These are phyloP conservation scores for Ascochyta lentis DNA, from an alignment of 2,329 filamentous ascomycete species.

Conservation along the genomic window DNA sequence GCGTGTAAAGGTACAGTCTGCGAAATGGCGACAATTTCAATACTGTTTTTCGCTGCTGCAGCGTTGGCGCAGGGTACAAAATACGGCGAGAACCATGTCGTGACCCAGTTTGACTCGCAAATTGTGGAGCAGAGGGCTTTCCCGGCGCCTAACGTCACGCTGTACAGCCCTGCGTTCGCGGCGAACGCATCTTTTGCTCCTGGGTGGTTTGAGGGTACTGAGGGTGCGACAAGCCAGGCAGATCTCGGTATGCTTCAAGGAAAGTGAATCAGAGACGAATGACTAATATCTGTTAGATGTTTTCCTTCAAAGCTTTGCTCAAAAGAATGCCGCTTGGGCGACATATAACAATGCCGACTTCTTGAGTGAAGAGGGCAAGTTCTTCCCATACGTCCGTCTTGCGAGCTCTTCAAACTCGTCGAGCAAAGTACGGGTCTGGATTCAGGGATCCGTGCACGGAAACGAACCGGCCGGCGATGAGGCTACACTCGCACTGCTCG, in stretches of 20 bases:
- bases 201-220: conserved; percentile 39
- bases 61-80: conserved; percentile 29
- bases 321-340: conserved; percentile 43
- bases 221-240: conserved; percentile 41
- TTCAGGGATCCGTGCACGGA: conserved; percentile 48
- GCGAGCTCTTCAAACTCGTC: conserved; percentile 24
- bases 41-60: conserved; percentile 21
- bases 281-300: conserved; percentile 23
- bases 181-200: conserved; percentile 35
- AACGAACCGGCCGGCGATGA: conserved; percentile 50
- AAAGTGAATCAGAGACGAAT: too few relatives aligned
- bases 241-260: conserved; percentile 22
- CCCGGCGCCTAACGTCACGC: conserved; percentile 38
- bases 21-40: conserved; percentile 14
- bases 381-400: conserved; percentile 43
- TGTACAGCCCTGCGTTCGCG: conserved; percentile 43
- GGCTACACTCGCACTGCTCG: conserved; percentile 44
- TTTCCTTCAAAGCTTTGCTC: conserved; percentile 38
- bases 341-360: conserved; percentile 36
- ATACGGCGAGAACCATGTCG: conserved; percentile 44
- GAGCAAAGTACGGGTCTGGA: conserved; percentile 46
- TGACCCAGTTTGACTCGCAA: conserved; percentile 36
- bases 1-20: not conserved
- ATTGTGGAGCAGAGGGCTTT: conserved; percentile 45
- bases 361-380: conserved; percentile 42